Base-by-base conservation (phyloP, 2,329 filamentous ascomycete genomes). In the Fusarium sp. region DNA sequence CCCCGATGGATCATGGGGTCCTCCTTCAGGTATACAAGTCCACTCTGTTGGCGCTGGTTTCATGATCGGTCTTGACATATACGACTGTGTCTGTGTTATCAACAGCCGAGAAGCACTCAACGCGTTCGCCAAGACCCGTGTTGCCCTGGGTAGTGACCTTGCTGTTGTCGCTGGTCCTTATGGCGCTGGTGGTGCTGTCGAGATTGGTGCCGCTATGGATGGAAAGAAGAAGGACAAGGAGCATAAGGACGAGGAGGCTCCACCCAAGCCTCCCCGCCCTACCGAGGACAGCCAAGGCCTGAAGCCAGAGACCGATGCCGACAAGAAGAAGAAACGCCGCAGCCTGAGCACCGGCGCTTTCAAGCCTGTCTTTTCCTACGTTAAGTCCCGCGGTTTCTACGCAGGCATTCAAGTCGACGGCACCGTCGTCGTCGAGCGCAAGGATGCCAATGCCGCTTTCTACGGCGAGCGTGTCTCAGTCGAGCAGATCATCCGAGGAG, bases 381-480 rank as follows among this genome's bases (percentile, higher is more conserved):
- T 97, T 83, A 97, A 97, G 84, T 95, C 92, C 53, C 90, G 94
- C 59, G 95, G 95, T 9, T 91, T 97, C 75, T 97, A 97, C 78
- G 95, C 94, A 3, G 94, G 94, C 35, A 89, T 97, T 2, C 93
- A 95, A 77, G 88, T 97, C 38, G 95, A 97, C 78, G 95, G 95
- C 32, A 97, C 94, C 0, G 89, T 97, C 16, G 88, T 97, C 54
- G 93, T 96, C 32, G 94, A 97, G 82, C 90, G 95, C 57, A 92
- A 89, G n/a, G 94, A 96, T 65, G 95, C 96, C 79, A 98, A 98
- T 78, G 92, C 94, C 59, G 89, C 89, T 10, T 97, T 97, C 79
- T 97, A 97, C 80, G 92, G 92, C 28, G 86, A 93, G n/a, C 74
- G 79, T 9, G 78, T 89, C 30, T 75, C 83, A 0, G 86, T 85